Evolutionary conservation across 768 basidiomycete species (phyloP).

Genomic region (Megacollybia marginata): DNA sequence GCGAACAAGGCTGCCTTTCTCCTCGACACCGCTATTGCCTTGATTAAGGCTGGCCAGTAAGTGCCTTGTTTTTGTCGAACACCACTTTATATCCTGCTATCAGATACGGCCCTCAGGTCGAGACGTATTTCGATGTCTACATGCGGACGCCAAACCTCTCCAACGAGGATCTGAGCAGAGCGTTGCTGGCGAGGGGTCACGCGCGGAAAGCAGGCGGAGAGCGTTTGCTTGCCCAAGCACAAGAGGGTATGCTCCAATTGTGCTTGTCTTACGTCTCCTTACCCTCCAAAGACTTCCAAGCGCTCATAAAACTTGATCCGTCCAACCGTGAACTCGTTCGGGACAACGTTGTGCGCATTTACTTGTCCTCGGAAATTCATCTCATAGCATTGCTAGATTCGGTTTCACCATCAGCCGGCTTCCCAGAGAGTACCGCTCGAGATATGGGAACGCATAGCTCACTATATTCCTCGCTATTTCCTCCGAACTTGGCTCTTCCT

Average conservation of each 20-base stretch:
- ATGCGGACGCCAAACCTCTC: slow-evolving; percentile 52
- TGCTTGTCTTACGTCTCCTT: neutral
- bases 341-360: slow-evolving; percentile 38
- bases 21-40: slow-evolving; percentile 38
- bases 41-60: slow-evolving; percentile 45
- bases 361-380: neutral
- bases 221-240: slow-evolving; percentile 45
- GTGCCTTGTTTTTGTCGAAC: slow-evolving; percentile 11
- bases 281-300: slow-evolving; percentile 43
- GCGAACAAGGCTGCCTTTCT: slow-evolving; percentile 42
- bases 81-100: slow-evolving; percentile 1
- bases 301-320: slow-evolving; percentile 53
- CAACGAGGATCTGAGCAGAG: slow-evolving; percentile 41
- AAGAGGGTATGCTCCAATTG: slow-evolving; percentile 45
- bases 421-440: slow-evolving; percentile 57
- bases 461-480: slow-evolving; percentile 54
- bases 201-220: slow-evolving; percentile 53
- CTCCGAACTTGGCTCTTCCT: slow-evolving; percentile 65
- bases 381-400: slow-evolving; percentile 30
- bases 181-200: slow-evolving; percentile 51
- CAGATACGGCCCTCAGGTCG: slow-evolving; percentile 60
- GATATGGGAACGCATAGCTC: slow-evolving; percentile 62
- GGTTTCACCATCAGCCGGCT: slow-evolving; percentile 46
- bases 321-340: slow-evolving; percentile 44
- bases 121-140: slow-evolving; percentile 61